Evolutionary conservation across 129 eudicot genomes (phyloP).

Genomic region (Apium graveolens): DNA sequence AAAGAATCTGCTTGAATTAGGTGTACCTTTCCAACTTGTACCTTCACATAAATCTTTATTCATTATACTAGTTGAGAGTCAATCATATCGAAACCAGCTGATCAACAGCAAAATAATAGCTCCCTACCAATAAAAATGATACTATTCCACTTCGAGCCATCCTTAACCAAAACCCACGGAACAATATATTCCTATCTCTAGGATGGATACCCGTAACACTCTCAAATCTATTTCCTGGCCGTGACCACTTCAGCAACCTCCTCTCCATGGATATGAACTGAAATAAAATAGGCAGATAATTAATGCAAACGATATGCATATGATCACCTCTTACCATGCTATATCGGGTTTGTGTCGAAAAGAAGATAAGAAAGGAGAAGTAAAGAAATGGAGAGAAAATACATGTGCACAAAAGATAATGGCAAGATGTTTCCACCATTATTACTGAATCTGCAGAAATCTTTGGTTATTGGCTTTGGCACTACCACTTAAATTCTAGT

Average conservation of each 20-base stretch:
- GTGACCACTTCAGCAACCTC: slow-evolving; percentile 60
- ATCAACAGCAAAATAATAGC: slow-evolving; percentile 54
- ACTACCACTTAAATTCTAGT: not conserved
- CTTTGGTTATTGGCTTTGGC: not conserved
- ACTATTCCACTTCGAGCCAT: slow-evolving; percentile 88
- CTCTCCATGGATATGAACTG: slow-evolving; percentile 86
- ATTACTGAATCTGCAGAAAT: not conserved
- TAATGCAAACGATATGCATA: too few species aligned
- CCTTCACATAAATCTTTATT: not conserved
- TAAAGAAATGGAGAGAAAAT: not conserved
- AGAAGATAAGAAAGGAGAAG: not conserved
- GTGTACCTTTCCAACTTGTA: not conserved
- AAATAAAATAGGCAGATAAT: slow-evolving; percentile 9
- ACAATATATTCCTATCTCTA: slow-evolving; percentile 69
- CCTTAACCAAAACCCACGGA: slow-evolving; percentile 66
- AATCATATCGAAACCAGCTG: slow-evolving; percentile 40
- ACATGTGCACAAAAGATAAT: not conserved
- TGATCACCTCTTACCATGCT: not conserved
- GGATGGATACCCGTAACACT: slow-evolving; percentile 87
- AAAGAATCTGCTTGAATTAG: not conserved
- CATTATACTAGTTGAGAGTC: not conserved
- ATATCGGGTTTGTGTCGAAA: not conserved
- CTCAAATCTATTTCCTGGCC: slow-evolving; percentile 83
- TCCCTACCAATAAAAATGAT: slow-evolving; percentile 64
- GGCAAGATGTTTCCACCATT: not conserved